Evolutionary conservation across 140 eudicot genomes (phyloP), one percentile per base, ranked within the genome.

Genomic region (Oenanthe javanica): DNA sequence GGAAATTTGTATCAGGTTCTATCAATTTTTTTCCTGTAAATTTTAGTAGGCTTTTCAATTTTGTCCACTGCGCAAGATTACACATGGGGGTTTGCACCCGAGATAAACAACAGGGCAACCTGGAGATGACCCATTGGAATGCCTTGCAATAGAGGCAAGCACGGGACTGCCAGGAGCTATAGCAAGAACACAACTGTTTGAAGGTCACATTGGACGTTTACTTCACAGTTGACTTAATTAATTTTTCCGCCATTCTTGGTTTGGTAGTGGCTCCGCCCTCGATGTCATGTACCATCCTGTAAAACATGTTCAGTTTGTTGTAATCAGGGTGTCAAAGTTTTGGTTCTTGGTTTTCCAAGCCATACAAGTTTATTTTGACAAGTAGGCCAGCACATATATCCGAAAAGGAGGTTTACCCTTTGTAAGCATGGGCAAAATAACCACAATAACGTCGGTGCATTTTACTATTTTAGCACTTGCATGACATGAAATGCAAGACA

Each of bases 101-200:
- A 55, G 64, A 55, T 55, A 18, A 78, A 78, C 69, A 81, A 80
- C 19, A 40, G 40, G 55, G 75, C 48, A 64, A 54, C 14, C 47
- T 70, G 18, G 49, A 45, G 74, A 77, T 40, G 38, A 80, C 75
- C 42, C 9, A 40, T 51, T 81, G 81, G 81, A 81, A 78, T 70
- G 80, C 82, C 84, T 84, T 43, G 72, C 42, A 69, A 40, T 40
- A 48, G 77, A 75, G 77, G 84, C 86, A 55, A 79, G 73, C 74
- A 61, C 19, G 63, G 80, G 46, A 13, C 67, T 27, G 27, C 18
- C 51, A 10, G 57, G 52, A 77, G 47, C 48, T 45, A 36, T 64
- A 25, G 61, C 36, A 31, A 31, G n/a, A 82, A 64, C 59, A 8
- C 18, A 14, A 57, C 52, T 77, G 21, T 69, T 52, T 67, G 1